Evolutionary conservation across 208 protist species (phyloP).

Genomic region (Phytomonas sp.): DNA sequence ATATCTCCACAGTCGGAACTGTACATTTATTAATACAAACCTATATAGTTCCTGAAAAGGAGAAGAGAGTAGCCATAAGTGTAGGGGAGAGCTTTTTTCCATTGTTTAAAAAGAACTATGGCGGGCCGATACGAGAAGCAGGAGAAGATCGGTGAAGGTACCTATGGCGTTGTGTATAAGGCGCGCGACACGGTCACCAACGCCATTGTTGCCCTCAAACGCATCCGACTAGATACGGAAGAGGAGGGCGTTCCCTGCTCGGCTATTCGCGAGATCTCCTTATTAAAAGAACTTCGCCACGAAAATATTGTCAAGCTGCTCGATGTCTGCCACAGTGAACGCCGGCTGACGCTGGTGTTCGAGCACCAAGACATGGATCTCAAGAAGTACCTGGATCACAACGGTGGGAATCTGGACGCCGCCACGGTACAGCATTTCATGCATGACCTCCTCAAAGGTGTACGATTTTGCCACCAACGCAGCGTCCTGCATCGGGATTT

Average conservation of each 20-base stretch:
- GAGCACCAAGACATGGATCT: conserved; percentile 96
- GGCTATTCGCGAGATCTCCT: conserved; percentile 92
- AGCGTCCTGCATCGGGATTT: conserved; percentile 85
- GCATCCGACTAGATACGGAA: conserved; percentile 73
- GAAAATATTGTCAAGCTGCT: conserved; percentile 91
- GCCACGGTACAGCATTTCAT: conserved; percentile 71
- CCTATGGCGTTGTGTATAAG: conserved; percentile 97
- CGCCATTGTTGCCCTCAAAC: conserved; percentile 79
- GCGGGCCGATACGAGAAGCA: conserved; percentile 78
- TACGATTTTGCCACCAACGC: conserved; percentile 74
- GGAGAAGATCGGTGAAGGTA: conserved; percentile 93
- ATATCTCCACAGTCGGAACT: not conserved
- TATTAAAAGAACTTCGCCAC: conserved; percentile 95
- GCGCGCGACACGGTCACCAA: conserved; percentile 62
- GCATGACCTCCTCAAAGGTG: conserved; percentile 60
- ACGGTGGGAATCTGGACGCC: conserved; percentile 45
- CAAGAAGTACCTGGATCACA: conserved; percentile 93
- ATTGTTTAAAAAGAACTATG: conserved; percentile 15
- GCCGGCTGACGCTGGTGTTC: conserved; percentile 95
- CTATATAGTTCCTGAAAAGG: not conserved
- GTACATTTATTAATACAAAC: not conserved
- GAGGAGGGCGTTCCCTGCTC: conserved; percentile 91
- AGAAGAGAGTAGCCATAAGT: not conserved
- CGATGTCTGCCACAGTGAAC: conserved; percentile 94
- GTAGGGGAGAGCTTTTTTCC: not conserved